Conservation (phyloP, 352 stramenopile species). For the Pilasporangium apinafurcum region DNA sequence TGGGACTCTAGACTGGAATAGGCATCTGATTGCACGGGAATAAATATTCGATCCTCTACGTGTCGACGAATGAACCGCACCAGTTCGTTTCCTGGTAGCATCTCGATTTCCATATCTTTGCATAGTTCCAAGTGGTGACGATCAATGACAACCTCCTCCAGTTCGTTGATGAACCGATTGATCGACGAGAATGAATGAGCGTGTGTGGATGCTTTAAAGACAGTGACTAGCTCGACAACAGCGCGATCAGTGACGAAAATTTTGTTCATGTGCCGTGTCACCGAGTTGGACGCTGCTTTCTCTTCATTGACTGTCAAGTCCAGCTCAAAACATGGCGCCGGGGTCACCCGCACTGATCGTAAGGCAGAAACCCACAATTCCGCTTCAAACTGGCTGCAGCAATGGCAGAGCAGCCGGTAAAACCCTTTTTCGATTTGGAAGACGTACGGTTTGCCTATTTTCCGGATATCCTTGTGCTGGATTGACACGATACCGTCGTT, state of each 20-base stretch:
- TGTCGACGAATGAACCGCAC: constrained; percentile 68
- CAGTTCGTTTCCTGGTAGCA: constrained; percentile 68
- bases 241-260: constrained; percentile 68
- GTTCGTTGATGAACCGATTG: constrained; percentile 48
- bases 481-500: constrained; percentile 82
- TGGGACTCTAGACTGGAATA: constrained; percentile 54
- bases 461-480: constrained; percentile 70
- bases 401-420: constrained; percentile 78
- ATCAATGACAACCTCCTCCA: constrained; percentile 72
- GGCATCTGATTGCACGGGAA: constrained; percentile 37
- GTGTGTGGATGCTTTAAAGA: constrained; percentile 44
- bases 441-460: constrained; percentile 59
- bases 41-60: constrained; percentile 79
- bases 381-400: constrained; percentile 67
- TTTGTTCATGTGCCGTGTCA: constrained; percentile 70
- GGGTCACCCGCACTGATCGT: constrained; percentile 30
- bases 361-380: constrained; percentile 78
- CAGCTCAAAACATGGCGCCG: constrained; percentile 53
- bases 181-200: constrained; percentile 44
- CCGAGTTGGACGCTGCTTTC: constrained; percentile 34
- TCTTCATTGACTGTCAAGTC: constrained; percentile 57
- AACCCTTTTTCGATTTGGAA: constrained; percentile 85
- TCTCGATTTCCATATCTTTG: constrained; percentile 46
- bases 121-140: constrained; percentile 56
- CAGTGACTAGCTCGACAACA: constrained; percentile 36